A percentile compares a stretch with the other conserved stretches of the same genome.
phyloP scores from a whole-genome alignment of 345 rosid species.

The Eucalyptus fibrosa region DNA sequence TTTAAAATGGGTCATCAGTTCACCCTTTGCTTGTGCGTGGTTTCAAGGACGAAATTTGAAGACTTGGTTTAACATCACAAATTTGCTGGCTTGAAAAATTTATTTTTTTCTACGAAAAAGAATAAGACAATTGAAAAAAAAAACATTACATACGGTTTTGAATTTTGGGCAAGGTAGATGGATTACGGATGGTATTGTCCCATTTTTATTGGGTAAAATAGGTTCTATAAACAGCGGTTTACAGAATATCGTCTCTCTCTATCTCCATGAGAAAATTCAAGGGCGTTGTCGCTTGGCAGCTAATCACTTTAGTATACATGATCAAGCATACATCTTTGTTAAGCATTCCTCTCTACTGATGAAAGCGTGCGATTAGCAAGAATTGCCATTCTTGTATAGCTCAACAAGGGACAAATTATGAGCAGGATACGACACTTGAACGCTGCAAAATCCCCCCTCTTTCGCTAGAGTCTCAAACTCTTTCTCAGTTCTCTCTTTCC shows the following conservation, averaged over 20 bases:
- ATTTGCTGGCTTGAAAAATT: not conserved
- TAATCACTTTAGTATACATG: not conserved
- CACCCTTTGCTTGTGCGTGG: not conserved
- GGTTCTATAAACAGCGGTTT: not conserved
- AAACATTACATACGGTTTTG: not conserved
- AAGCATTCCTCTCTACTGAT: not conserved
- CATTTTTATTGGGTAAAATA: not conserved
- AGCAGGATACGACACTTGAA: conserved; percentile 19
- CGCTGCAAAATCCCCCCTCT: conserved; percentile 30
- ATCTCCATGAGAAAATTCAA: not conserved
- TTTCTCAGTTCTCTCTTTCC: conserved; percentile 28
- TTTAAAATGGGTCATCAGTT: not conserved
- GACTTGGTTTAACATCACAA: not conserved
- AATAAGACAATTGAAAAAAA: not conserved
- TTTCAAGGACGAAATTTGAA: not conserved
- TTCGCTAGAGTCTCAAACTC: conserved; percentile 24
- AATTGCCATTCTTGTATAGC: conserved; percentile 8
- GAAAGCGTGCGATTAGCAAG: not conserved
- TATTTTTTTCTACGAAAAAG: not conserved
- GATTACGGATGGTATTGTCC: not conserved
- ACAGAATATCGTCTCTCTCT: not conserved
- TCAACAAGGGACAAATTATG: conserved; percentile 22
- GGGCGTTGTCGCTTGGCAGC: not conserved
- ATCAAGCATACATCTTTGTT: not conserved
- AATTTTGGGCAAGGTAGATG: not conserved